phyloP scores from a whole-genome alignment of 208 protist species.

The Leishmania amazonensis region DNA sequence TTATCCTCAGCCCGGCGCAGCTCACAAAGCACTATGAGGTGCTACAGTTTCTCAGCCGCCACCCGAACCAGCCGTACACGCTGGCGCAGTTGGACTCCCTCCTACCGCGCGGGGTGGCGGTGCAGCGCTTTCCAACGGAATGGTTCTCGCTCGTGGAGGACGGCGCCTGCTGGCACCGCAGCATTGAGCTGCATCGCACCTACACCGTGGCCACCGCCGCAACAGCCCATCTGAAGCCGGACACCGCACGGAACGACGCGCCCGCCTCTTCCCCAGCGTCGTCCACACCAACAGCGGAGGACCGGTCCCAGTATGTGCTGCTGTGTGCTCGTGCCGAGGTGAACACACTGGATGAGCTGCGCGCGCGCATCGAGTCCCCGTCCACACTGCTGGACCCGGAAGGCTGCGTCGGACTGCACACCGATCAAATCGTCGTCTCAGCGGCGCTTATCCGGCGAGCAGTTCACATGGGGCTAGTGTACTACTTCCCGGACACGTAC shows the following conservation, averaged over 20 bases:
- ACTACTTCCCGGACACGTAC: slow-evolving; percentile 79
- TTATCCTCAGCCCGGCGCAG: slow-evolving; percentile 69
- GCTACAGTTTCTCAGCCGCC: slow-evolving; percentile 70
- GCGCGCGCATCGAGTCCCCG: slow-evolving; percentile 55
- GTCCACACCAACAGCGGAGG: not conserved
- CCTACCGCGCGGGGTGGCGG: slow-evolving; percentile 71
- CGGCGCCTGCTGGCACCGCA: slow-evolving; percentile 63
- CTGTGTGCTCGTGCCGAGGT: slow-evolving; percentile 63
- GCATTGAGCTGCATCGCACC: slow-evolving; percentile 55
- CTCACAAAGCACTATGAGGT: slow-evolving; percentile 88
- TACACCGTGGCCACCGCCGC: slow-evolving; percentile 1
- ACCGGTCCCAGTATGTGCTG: slow-evolving; percentile 37
- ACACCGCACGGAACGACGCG: not conserved
- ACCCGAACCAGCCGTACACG: slow-evolving; percentile 71
- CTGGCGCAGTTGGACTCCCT: slow-evolving; percentile 81
- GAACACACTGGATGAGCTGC: slow-evolving; percentile 53
- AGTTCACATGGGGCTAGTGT: slow-evolving; percentile 57
- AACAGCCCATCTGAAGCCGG: not conserved
- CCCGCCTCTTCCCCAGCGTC: slow-evolving; percentile 1
- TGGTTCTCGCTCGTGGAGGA: slow-evolving; percentile 68
- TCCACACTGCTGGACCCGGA: slow-evolving; percentile 59
- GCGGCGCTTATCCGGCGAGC: slow-evolving; percentile 46
- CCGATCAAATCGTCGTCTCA: slow-evolving; percentile 72
- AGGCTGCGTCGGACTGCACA: slow-evolving; percentile 85
- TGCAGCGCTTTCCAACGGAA: slow-evolving; percentile 77